These are phyloP conservation scores for Cyberlindnera euphorbiiphila DNA, from an alignment of 805 yeast genomes.

Conservation along the genomic window DNA sequence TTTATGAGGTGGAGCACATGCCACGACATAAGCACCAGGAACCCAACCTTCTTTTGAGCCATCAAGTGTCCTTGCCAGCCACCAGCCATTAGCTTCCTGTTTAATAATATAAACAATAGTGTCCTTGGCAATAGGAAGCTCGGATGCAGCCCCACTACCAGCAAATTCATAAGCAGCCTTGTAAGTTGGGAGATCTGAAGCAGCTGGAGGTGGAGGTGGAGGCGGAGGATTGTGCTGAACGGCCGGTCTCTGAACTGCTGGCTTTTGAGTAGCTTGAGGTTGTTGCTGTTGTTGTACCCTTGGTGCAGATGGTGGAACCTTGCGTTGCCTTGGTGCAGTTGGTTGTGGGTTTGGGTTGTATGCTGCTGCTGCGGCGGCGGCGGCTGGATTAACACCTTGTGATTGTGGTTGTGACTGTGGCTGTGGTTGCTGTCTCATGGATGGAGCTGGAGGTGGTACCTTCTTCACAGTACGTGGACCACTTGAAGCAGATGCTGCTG, in stretches of 20 bases:
- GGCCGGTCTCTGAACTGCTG: constrained; percentile 36
- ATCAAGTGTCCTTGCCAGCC: constrained; percentile 74
- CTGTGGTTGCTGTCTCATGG: constrained; percentile 19
- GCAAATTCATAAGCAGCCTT: constrained; percentile 85
- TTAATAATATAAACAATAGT: constrained; percentile 68
- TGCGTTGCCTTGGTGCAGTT: constrained; percentile 32
- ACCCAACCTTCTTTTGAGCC: constrained; percentile 93
- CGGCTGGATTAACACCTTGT: constrained; percentile 12
- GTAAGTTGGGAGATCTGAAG: constrained; percentile 70
- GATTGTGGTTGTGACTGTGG: constrained; percentile 12
- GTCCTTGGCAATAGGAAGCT: constrained; percentile 72
- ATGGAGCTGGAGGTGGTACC: constrained; percentile 30
- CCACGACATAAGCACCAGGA: constrained; percentile 84
- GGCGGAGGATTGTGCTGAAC: constrained; percentile 63
- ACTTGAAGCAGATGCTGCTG: constrained; percentile 4
- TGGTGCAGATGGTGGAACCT: constrained; percentile 31
- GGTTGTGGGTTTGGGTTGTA: constrained; percentile 32
- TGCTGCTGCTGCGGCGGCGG: constrained; percentile 38
- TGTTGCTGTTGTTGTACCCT: constrained; percentile 58
- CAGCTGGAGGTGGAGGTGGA: constrained; percentile 61
- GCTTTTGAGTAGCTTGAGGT: constrained; percentile 45
- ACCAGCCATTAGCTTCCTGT: constrained; percentile 90
- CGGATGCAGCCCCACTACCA: constrained; percentile 81
- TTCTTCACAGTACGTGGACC: constrained; percentile 19
- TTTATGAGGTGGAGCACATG: constrained; percentile 46